A percentile compares a stretch with the other conserved stretches of the same genome.
phyloP scores from a whole-genome alignment of 768 basidiomycete species.

The Termitomyces titanicus region DNA sequence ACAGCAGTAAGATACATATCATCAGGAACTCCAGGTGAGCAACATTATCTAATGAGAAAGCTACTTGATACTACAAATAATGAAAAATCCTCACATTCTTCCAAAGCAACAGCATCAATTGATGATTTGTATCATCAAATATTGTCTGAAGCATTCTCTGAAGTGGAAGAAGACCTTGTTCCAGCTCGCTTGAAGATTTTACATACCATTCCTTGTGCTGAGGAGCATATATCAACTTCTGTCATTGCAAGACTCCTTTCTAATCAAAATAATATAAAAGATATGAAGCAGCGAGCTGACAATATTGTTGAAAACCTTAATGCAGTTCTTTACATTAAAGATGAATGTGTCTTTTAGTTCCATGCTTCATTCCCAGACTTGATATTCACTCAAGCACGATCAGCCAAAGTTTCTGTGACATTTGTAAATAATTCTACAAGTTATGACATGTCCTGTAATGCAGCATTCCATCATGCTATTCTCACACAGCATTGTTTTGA shows the following conservation, averaged over 20 bases:
- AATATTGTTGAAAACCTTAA: constrained; percentile 12
- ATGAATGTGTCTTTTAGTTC: constrained; percentile 15
- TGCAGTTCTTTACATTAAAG: constrained; percentile 18
- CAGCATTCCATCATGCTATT: too few species aligned
- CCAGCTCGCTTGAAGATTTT: constrained; percentile 11
- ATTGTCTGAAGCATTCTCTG: neutral
- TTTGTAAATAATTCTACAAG: too few species aligned
- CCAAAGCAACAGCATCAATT: too few species aligned
- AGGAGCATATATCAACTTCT: constrained; percentile 12
- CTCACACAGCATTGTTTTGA: too few species aligned
- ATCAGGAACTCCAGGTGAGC: neutral
- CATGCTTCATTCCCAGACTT: constrained; percentile 13
- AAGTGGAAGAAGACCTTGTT: neutral
- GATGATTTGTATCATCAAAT: neutral
- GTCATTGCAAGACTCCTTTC: constrained; percentile 14
- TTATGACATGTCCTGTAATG: too few species aligned
- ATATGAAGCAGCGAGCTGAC: constrained; percentile 3
- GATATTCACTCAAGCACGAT: neutral
- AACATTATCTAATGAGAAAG: neutral
- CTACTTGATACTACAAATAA: neutral
- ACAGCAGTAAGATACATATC: neutral
- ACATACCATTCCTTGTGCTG: constrained; percentile 20
- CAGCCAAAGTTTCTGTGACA: too few species aligned
- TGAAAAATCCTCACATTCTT: neutral
- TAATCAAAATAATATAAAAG: neutral